Percentiles rank a stretch among this genome's conserved stretches.
These are phyloP conservation scores for Saprolegnia parasitica DNA, from an alignment of 352 stramenopile species.

Conservation along the genomic window DNA sequence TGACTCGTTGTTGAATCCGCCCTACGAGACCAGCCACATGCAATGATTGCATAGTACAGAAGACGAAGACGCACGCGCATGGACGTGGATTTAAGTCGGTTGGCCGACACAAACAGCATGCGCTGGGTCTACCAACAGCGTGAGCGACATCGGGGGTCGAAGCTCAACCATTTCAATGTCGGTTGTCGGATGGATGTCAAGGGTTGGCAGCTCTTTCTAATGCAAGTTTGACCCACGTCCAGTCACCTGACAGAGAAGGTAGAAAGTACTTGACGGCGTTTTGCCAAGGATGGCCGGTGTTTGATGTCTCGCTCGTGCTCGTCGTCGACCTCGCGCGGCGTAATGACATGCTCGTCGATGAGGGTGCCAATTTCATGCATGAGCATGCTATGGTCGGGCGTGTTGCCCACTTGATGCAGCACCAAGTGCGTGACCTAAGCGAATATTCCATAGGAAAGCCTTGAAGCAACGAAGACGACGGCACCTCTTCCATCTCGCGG, in stretches of 20 bases:
- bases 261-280: conserved; percentile 19
- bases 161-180: conserved; percentile 20
- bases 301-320: neutral
- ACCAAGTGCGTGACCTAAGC: conserved; percentile 20
- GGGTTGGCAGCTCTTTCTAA: conserved; percentile 25
- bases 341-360: conserved; percentile 27
- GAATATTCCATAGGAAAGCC: too few species aligned
- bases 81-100: conserved; percentile 1
- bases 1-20: neutral
- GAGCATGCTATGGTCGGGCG: conserved; percentile 26
- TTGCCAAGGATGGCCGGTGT: conserved; percentile 13
- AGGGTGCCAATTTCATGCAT: conserved; percentile 29
- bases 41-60: too few species aligned
- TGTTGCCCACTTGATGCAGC: conserved; percentile 24
- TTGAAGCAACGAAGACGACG: neutral
- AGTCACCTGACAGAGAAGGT: neutral
- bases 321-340: conserved; percentile 11
- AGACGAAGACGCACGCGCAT: neutral
- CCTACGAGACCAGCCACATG: too few species aligned
- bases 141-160: neutral
- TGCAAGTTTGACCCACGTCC: too few species aligned
- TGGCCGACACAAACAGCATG: conserved; percentile 5
- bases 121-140: neutral
- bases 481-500: conserved; percentile 27
- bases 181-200: conserved; percentile 17